Percentiles rank a stretch among this genome's conserved stretches.
Evolutionary conservation across 306 rosid species (phyloP).

Genomic region (Erythrophleum fordii): DNA sequence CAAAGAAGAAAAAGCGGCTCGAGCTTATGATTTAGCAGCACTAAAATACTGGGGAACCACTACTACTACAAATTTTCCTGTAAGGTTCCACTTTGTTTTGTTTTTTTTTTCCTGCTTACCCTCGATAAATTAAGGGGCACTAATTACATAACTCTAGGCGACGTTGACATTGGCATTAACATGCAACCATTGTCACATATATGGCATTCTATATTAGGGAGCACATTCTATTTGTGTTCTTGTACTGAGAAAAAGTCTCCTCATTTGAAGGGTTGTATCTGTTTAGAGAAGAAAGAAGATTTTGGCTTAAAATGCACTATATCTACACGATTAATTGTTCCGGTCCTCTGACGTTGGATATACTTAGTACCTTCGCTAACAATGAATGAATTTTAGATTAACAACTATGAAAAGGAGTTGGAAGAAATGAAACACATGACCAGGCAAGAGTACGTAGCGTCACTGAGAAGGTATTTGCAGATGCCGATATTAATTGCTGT

Average conservation of each 20-base stretch:
- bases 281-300: background rate
- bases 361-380: slow-evolving; percentile 2
- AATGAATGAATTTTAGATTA: slow-evolving; percentile 58
- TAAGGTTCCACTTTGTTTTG: slow-evolving; percentile 40
- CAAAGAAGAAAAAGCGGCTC: slow-evolving; percentile 95
- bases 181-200: background rate
- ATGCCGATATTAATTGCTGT: background rate
- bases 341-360: background rate
- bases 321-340: slow-evolving; percentile 11
- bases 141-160: slow-evolving; percentile 18
- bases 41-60: slow-evolving; percentile 95
- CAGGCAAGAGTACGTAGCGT: slow-evolving; percentile 92
- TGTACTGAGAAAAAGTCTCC: slow-evolving; percentile 28
- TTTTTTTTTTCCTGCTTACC: background rate
- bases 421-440: slow-evolving; percentile 98
- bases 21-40: slow-evolving; percentile 94
- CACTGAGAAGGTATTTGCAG: slow-evolving; percentile 78
- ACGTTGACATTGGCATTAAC: slow-evolving; percentile 28
- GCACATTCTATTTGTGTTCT: background rate
- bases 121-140: no score
- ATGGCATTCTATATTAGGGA: background rate
- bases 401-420: slow-evolving; percentile 81
- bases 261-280: slow-evolving; percentile 42
- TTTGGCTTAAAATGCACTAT: slow-evolving; percentile 19
- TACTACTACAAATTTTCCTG: slow-evolving; percentile 93